phyloP scores from a whole-genome alignment of 2,329 filamentous ascomycete genomes.

The Colletotrichum endophyticum region DNA sequence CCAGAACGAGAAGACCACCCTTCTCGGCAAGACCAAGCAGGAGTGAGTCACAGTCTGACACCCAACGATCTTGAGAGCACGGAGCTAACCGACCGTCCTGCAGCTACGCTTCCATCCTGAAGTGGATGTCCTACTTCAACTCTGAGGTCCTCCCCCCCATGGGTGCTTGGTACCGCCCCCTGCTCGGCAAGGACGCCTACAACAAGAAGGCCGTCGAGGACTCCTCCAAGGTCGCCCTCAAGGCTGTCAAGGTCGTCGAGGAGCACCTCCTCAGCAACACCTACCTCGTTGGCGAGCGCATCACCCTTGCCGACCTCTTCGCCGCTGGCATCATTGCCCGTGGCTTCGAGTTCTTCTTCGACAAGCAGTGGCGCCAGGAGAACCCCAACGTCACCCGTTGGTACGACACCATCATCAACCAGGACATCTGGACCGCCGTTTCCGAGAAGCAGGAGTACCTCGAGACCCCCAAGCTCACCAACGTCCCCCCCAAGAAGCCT shows the following conservation, averaged over 20 bases:
- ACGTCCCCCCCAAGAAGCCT: conserved; percentile 78
- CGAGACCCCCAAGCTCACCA: conserved; percentile 78
- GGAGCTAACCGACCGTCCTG: conserved; percentile 25
- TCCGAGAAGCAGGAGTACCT: conserved; percentile 77
- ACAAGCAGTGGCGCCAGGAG: conserved; percentile 83
- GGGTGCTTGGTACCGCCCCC: conserved; percentile 83
- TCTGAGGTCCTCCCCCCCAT: conserved; percentile 77
- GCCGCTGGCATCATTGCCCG: conserved; percentile 77
- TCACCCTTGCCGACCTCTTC: conserved; percentile 96
- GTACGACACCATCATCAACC: conserved; percentile 93
- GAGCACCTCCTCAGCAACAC: conserved; percentile 91
- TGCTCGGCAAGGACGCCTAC: conserved; percentile 82
- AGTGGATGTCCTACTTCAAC: conserved; percentile 99
- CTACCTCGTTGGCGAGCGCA: conserved; percentile 96
- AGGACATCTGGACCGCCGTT: conserved; percentile 87
- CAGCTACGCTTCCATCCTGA: conserved; percentile 92
- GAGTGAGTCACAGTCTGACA: conserved; percentile 64
- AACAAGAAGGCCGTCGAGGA: conserved; percentile 98
- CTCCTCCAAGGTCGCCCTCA: conserved; percentile 68
- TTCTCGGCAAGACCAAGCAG: conserved; percentile 99
- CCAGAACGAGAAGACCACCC: conserved; percentile 99
- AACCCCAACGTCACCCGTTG: conserved; percentile 90
- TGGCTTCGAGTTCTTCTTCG: conserved; percentile 93
- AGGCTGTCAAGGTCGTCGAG: conserved; percentile 77
- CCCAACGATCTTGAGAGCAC: not conserved